phyloP scores from a whole-genome alignment of 1,284 basidiomycete genomes.

The Sporisorium exsertum region DNA sequence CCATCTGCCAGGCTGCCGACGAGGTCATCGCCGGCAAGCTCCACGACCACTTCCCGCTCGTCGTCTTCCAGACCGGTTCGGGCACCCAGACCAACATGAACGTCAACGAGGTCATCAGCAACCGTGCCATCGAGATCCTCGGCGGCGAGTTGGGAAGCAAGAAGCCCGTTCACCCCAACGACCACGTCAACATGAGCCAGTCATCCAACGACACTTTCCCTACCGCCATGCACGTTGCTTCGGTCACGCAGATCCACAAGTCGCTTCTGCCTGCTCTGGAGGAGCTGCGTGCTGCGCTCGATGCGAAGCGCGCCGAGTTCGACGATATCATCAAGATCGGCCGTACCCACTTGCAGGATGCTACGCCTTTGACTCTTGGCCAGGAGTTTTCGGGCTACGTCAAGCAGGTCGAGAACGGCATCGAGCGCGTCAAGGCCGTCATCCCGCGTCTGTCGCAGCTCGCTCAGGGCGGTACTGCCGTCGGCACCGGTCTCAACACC shows the following conservation, averaged over 20 bases:
- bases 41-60: constrained; percentile 86
- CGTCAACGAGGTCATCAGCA: constrained; percentile 98
- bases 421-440: constrained; percentile 83
- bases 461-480: constrained; percentile 98
- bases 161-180: constrained; percentile 98
- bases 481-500: constrained; percentile 96
- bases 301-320: constrained; percentile 78
- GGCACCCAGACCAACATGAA: constrained; percentile 99
- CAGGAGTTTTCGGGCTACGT: constrained; percentile 99
- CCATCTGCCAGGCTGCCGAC: constrained; percentile 93
- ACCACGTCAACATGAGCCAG: constrained; percentile 99
- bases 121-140: constrained; percentile 96
- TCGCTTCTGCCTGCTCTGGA: constrained; percentile 86
- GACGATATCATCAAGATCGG: constrained; percentile 91
- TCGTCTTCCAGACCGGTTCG: constrained; percentile 99
- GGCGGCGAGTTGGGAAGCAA: constrained; percentile 96
- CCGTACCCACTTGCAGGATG: constrained; percentile 95
- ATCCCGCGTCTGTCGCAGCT: constrained; percentile 89
- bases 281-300: constrained; percentile 84
- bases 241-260: constrained; percentile 86
- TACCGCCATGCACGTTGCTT: constrained; percentile 98
- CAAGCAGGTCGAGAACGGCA: constrained; percentile 90
- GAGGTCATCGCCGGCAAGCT: constrained; percentile 98
- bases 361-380: constrained; percentile 95
- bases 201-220: constrained; percentile 99